These are phyloP conservation scores for Speleostelium caveatum DNA, from an alignment of 78 protist genomes.

Conservation along the genomic window DNA sequence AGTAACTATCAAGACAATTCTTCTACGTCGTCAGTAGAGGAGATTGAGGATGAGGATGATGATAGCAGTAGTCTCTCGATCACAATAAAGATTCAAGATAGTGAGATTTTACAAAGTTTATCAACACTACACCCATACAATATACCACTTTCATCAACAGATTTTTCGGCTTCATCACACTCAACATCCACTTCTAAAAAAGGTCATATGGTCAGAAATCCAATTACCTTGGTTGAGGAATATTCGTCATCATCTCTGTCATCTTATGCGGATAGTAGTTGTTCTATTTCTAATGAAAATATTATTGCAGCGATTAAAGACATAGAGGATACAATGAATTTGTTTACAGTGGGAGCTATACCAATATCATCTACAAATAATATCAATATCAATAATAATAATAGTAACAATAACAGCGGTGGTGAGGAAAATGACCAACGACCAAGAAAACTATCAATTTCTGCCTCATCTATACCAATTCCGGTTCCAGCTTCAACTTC, in stretches of 20 bases:
- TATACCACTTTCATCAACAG: too few species aligned
- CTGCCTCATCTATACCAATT: constrained; percentile 62
- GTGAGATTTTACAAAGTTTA: background rate
- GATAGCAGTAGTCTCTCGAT: background rate
- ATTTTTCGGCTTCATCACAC: too few species aligned
- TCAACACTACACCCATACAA: too few species aligned
- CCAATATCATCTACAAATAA: background rate
- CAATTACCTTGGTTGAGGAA: constrained; percentile 74
- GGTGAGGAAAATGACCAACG: background rate
- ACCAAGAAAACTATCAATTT: constrained; percentile 64
- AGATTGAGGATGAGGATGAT: background rate
- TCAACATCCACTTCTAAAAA: background rate
- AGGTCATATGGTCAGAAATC: constrained; percentile 30
- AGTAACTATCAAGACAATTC: background rate
- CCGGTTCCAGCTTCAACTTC: constrained; percentile 1
- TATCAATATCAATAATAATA: too few species aligned
- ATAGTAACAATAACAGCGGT: constrained; percentile 11
- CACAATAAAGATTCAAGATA: background rate
- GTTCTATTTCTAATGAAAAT: constrained; percentile 61
- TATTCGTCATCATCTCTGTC: constrained; percentile 34
- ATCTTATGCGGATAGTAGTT: constrained; percentile 15
- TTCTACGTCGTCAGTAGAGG: background rate
- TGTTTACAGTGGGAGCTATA: background rate
- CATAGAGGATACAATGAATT: constrained; percentile 52
- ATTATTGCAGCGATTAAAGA: constrained; percentile 55